Evolutionary conservation across 208 protist genomes (phyloP).

Genomic region (Novymonas esmeraldas): DNA sequence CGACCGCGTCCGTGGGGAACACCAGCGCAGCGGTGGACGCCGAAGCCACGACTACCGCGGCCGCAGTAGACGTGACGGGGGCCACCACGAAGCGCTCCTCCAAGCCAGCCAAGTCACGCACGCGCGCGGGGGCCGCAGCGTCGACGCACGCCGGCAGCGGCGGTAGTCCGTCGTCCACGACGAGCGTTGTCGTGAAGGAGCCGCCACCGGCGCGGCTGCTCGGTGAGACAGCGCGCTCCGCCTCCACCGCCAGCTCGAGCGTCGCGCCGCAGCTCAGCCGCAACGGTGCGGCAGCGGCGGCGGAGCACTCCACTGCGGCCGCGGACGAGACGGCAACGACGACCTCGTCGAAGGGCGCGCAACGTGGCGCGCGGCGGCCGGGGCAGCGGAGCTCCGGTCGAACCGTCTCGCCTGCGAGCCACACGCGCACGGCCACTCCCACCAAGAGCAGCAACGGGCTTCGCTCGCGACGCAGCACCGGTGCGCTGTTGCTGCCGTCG

Average conservation of each 20-base stretch:
- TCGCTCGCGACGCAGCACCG: background rate
- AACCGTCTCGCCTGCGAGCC: conserved; percentile 1
- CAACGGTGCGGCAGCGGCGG: background rate
- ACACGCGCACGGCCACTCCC: background rate
- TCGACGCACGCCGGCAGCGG: background rate
- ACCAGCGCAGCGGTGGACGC: background rate
- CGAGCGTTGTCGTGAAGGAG: conserved; percentile 4
- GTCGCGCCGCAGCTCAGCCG: conserved; percentile 15
- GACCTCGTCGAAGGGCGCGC: background rate
- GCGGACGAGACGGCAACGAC: background rate
- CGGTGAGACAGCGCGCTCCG: conserved; percentile 2
- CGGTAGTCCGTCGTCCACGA: background rate
- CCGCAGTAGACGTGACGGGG: background rate
- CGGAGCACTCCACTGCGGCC: background rate
- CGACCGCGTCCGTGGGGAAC: too few relatives aligned
- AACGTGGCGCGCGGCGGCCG: background rate
- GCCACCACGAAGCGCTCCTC: background rate
- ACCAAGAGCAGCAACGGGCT: background rate
- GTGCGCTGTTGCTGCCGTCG: too few relatives aligned
- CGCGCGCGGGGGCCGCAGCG: background rate
- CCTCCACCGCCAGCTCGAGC: background rate
- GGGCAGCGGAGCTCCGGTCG: background rate
- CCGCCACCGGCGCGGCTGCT: background rate
- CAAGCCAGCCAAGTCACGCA: background rate
- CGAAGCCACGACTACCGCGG: background rate